A percentile compares a stretch with the other conserved stretches of the same genome.
Evolutionary conservation across 768 basidiomycete species (phyloP).

Genomic region (Mrakia frigida): DNA sequence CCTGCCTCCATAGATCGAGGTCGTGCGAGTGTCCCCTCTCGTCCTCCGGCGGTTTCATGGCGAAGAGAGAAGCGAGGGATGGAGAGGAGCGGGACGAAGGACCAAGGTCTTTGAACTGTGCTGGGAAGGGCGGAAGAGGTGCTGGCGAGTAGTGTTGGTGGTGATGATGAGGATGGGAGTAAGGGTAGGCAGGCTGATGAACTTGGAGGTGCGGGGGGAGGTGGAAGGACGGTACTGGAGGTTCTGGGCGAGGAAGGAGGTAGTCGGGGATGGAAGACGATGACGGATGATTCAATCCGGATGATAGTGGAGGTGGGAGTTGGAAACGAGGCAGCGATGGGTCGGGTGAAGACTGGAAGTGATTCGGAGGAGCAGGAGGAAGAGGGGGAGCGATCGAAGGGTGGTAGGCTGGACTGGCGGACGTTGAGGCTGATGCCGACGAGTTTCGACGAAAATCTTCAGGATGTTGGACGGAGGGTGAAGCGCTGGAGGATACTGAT

Average conservation of each 20-base stretch:
- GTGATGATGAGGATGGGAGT: not conserved
- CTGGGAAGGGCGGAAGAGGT: not conserved
- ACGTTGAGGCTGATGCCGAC: not conserved
- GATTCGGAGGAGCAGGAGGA: not conserved
- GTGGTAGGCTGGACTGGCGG: not conserved
- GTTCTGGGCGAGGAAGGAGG: not conserved
- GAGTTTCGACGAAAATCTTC: not conserved
- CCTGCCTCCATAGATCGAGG: slow-evolving; percentile 1
- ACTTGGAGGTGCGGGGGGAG: not conserved
- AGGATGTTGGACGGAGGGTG: not conserved
- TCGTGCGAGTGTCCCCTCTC: not conserved
- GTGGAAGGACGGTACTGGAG: not conserved
- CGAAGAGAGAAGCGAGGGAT: not conserved
- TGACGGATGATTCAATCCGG: not conserved
- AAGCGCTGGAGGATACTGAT: not conserved
- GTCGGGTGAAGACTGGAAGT: not conserved
- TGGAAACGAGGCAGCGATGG: slow-evolving; percentile 2
- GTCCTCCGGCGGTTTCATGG: slow-evolving; percentile 7
- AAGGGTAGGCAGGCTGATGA: not conserved
- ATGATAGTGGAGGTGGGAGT: not conserved
- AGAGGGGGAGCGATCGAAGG: not conserved
- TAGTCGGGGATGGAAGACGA: slow-evolving; percentile 6
- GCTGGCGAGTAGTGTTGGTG: not conserved
- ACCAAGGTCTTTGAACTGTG: slow-evolving; percentile 10
- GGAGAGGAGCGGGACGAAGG: not conserved